Base-by-base conservation (phyloP, 2,329 filamentous ascomycete genomes). In the Sordariomycetes sp. region DNA sequence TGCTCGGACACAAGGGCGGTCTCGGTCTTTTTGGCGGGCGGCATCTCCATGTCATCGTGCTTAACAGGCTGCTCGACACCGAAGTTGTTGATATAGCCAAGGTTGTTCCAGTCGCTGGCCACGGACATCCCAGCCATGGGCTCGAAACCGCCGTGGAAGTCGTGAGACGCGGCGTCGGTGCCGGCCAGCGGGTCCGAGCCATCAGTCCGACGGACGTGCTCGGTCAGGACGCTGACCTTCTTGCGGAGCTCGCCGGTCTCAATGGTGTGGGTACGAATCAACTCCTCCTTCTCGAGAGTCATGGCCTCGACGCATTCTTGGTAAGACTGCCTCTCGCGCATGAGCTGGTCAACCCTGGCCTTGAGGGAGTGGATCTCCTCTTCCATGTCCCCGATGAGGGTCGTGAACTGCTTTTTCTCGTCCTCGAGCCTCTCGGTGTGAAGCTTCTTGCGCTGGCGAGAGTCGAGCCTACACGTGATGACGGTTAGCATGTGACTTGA, bases 351-450 rank as follows among this genome's bases (percentile, higher is more conserved):
- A 70, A 89, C 75, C 66, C 86, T 83, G 52, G 84, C 69, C 64
- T 85, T 84, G 65, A 91, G 77, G 59, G 82, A 78, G 56, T 76
- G 75, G 62, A 95, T 75, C 63, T 89, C 85, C 59, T 94, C 87
- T 67, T 96, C 89, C 66, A 96, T 78, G 57, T 86, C 80, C 63
- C 75, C 81, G 67, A 96, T 88, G 67, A 88, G 75, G 64, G 82
- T 80, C 58, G 86, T 88, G 75, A 84, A 95, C 59, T 88, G 82
- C 77, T 96, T 96, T 80, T 97, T 96, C 76, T 97, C 92, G 70
- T 94, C 87, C 71, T 97, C 94, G 52, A 97, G 82, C 65, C 94
- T 86, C 74, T 97, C 94, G 36, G 94, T 97, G 74, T 97, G 92
- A 74, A 90, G 87, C 82, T 97, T 97, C 80, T 97, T 99, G 65